Base-by-base conservation (phyloP, 495 filamentous ascomycete species). In the Mytilinidion resinicola region DNA sequence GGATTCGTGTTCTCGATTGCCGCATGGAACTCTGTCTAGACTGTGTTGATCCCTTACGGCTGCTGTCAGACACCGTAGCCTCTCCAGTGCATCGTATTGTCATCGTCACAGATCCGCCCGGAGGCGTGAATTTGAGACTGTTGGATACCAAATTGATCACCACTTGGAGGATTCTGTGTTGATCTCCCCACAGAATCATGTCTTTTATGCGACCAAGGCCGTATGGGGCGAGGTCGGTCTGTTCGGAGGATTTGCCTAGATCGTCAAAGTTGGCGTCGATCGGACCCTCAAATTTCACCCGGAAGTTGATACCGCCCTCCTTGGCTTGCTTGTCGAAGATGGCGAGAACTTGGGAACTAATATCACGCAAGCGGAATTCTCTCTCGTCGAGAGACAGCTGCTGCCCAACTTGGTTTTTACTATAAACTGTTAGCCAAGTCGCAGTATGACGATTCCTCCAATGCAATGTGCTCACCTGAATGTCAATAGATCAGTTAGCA, bases 131-230 rank as follows among this genome's bases (percentile, higher is more conserved):
- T 67, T 96, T 96, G 12, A 96, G 75, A 65, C 86, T 89, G 72
- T 96, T 96, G 72, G 86, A 89, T 41, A 96, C 89, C 12, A 96
- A 78, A 58, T 96, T 96, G 74, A 96, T 95, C 46, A 96, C 80
- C 33, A 95, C 86, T 65, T 96, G 90, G 11, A 95, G 72, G 34
- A 96, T 90, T 30, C 91, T 79, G 63, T 95, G 88, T 60, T 90
- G 86, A 65, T 96, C 91, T n/a, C 91, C 91, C 85, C 88, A 92
- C 4, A 95, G 76, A 49, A 85, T 73, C 80, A 86, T 84, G 57
- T 92, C 86, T 66, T 85, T 87, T 36, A 91, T 63, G 36, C 82
- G 76, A 19, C 80, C 85, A 7, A 78, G 76, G 9, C 86, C 85
- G 20, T 74, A 70, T 0, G 85, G 84, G 3, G 84, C 83, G 38